Evolutionary conservation across 2,329 filamentous ascomycete species (phyloP).

Genomic region (Hymenoscyphus albidus): DNA sequence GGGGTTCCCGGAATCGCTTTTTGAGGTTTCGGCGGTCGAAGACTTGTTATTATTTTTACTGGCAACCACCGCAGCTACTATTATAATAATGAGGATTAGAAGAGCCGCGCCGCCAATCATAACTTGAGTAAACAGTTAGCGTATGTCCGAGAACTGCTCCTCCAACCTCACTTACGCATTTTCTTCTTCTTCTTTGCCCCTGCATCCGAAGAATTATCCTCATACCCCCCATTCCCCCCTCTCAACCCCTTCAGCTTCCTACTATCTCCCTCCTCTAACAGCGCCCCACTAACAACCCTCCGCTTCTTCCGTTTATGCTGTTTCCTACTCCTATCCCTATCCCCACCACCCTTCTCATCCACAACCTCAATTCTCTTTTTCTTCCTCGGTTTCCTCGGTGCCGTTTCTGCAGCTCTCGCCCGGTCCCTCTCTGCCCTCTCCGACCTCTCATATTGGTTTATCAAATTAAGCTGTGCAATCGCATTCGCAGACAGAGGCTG

Average conservation of each 20-base stretch:
- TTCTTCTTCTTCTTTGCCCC: conserved; percentile 45
- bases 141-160: conserved; percentile 14
- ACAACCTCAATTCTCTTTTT: conserved; percentile 24
- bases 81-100: conserved; percentile 62
- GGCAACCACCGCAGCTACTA: conserved; percentile 61
- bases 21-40: conserved; percentile 18
- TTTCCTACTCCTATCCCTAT: conserved; percentile 22
- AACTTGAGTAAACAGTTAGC: conserved; percentile 34
- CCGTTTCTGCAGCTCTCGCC: conserved; percentile 18
- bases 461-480: conserved; percentile 30
- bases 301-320: conserved; percentile 40
- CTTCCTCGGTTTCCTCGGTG: conserved; percentile 25
- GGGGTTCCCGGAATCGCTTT: conserved; percentile 22
- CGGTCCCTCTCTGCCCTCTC: conserved; percentile 1
- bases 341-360: conserved; percentile 29
- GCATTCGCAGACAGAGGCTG: conserved; percentile 34
- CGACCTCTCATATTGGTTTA: conserved; percentile 27
- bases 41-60: conserved; percentile 49
- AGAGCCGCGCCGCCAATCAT: conserved; percentile 50
- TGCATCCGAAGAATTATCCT: conserved; percentile 37
- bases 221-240: conserved; percentile 40
- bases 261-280: conserved; percentile 63
- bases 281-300: conserved; percentile 65
- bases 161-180: conserved; percentile 54
- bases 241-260: conserved; percentile 49